A percentile compares a stretch with the other conserved stretches of the same genome.
phyloP scores from a whole-genome alignment of 2,329 filamentous ascomycete species.

The Hypocrella siamensis region DNA sequence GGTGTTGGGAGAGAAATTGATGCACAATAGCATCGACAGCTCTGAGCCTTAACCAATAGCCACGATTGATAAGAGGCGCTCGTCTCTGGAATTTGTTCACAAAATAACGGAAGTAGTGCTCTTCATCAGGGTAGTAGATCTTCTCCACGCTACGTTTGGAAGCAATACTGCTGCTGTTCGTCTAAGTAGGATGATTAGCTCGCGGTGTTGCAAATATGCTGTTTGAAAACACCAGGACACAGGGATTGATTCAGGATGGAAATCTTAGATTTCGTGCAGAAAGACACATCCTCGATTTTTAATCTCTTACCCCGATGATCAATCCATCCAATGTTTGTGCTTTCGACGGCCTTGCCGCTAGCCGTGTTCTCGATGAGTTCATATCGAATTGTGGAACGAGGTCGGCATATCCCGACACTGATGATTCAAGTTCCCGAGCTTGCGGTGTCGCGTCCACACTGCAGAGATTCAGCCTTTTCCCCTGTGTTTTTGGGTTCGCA shows the following conservation, averaged over 20 bases:
- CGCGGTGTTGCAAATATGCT: no score
- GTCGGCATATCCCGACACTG: no score
- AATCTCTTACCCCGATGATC: slow-evolving; percentile 42
- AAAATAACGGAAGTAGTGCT: slow-evolving; percentile 78
- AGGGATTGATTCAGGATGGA: no score
- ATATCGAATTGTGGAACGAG: no score
- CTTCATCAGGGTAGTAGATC: slow-evolving; percentile 61
- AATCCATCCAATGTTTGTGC: slow-evolving; percentile 25
- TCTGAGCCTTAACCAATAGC: slow-evolving; percentile 75
- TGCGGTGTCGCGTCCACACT: no score
- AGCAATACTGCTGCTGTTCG: slow-evolving; percentile 82
- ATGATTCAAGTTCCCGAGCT: no score
- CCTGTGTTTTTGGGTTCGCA: no score
- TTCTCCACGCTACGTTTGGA: slow-evolving; percentile 89
- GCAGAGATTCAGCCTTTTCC: no score
- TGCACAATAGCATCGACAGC: slow-evolving; percentile 62
- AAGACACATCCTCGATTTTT: no score
- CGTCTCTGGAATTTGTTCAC: slow-evolving; percentile 70
- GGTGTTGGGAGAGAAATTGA: slow-evolving; percentile 47
- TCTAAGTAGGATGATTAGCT: slow-evolving; percentile 27
- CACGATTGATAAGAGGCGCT: slow-evolving; percentile 79
- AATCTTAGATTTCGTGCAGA: no score
- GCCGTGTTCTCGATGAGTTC: not conserved
- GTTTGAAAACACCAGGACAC: no score
- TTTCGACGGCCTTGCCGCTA: not conserved